Conservation (phyloP, 148 eudicot genomes). For the Camellia japonica region DNA sequence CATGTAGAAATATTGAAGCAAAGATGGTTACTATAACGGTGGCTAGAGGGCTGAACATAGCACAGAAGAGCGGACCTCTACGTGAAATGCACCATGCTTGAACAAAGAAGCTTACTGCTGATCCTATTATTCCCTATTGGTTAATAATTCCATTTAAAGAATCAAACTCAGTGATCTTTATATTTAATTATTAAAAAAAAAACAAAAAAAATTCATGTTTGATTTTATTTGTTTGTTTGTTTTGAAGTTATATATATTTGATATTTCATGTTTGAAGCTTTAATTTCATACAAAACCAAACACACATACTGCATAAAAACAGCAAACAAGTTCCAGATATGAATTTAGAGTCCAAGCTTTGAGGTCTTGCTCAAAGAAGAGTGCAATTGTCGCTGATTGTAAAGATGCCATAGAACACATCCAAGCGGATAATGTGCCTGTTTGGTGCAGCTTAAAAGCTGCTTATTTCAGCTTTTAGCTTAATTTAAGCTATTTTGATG, state of each 20-base stretch:
- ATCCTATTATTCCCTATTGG: conserved; percentile 53
- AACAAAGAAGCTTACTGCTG: conserved; percentile 55
- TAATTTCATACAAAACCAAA: too few relatives aligned
- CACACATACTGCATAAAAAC: conserved; percentile 51
- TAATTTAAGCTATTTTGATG: too few relatives aligned
- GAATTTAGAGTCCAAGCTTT: conserved; percentile 62
- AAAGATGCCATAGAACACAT: conserved; percentile 60
- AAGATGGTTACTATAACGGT: conserved; percentile 55
- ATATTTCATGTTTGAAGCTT: neutral
- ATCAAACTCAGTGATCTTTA: neutral
- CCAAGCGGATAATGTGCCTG: conserved; percentile 77
- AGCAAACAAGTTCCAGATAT: conserved; percentile 37
- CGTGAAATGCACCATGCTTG: conserved; percentile 76
- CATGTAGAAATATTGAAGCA: conserved; percentile 56
- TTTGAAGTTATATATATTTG: neutral
- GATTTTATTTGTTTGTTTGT: neutral
- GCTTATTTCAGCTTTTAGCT: too few relatives aligned
- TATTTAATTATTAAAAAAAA: neutral
- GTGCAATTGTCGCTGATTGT: conserved; percentile 52
- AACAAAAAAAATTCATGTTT: neutral
- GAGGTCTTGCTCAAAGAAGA: conserved; percentile 42
- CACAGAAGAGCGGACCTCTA: conserved; percentile 72
- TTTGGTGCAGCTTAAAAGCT: too few relatives aligned
- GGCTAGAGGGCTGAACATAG: conserved; percentile 75
- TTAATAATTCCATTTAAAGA: neutral